Evolutionary conservation across 176 grass and related monocot species (phyloP).

Genomic region (Panicum miliaceum): DNA sequence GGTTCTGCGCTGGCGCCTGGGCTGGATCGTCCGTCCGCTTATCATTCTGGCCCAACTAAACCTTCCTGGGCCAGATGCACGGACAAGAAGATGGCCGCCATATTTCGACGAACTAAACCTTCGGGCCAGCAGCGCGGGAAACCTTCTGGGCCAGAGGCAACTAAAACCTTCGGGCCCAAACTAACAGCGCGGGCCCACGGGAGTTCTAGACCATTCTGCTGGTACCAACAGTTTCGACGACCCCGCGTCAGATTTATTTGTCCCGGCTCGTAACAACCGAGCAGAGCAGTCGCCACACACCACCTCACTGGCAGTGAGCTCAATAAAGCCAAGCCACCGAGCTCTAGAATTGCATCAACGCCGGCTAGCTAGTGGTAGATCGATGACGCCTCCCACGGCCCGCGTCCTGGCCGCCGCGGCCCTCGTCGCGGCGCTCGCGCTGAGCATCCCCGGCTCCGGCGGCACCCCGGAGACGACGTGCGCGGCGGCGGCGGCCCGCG

Average conservation of each 20-base stretch:
- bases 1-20: background rate
- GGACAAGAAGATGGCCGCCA: background rate
- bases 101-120: too few relatives aligned
- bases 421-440: background rate
- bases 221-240: background rate
- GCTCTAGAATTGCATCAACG: too few relatives aligned
- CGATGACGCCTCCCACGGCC: background rate
- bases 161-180: background rate
- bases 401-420: background rate
- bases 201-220: background rate
- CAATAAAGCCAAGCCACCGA: background rate
- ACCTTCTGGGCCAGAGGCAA: too few relatives aligned
- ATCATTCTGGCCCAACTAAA: background rate
- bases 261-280: background rate
- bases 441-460: background rate
- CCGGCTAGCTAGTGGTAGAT: background rate
- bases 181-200: background rate
- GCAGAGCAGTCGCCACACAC: background rate
- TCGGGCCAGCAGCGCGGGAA: too few relatives aligned
- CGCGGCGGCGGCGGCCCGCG: conserved; percentile 14
- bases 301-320: background rate
- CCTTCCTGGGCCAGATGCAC: background rate
- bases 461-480: conserved; percentile 26
- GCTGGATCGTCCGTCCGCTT: background rate
- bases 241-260: background rate